Base-by-base conservation (phyloP, 2,329 filamentous ascomycete species). In the Periglandula ipomoeae region DNA sequence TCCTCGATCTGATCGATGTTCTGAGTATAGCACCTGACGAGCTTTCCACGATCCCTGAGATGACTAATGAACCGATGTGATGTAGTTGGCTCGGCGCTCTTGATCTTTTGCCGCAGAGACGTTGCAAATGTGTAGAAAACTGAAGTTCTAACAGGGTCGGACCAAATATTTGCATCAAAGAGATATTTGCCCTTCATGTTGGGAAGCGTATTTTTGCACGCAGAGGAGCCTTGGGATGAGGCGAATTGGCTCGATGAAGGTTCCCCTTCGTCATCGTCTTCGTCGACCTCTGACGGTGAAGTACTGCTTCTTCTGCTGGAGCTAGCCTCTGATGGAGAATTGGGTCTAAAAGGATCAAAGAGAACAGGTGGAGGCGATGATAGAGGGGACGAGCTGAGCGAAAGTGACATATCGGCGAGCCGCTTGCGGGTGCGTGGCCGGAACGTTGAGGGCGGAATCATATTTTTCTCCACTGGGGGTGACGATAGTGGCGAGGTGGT, bases 1-100 rank as follows among this genome's bases (percentile, higher is more conserved):
- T 82, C 79, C 59, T 88, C 84, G 6, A 88, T 78, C 52, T 81
- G 79, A 55, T 88, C 84, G 54, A 88, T 87, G 54, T 87, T 88
- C 56, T 88, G 84, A 0, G 84, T 87, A 57, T 88, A 88, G 57
- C 83, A 85, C 35, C 84, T 71, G 27, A 86, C 81, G 5, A 88
- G 70, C 53, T 84, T 83, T 3, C 82, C 81, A 4, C 78, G 74
- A 58, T 87, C 81, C 40, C 82, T 74, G 5, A 88, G 70, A 30
- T 81, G 76, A 39, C 78, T 75, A 55, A 88, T 82, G 59, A 88
- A 87, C 48, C 76, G 77, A 64, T 88, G 84, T 1, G 81, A 84
- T 17, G 71, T 70, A 1, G 82, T 86, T 0, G 82, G 82, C 46
- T 75, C 66, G 9, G 84, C 80, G n/a, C 76, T 73, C 35, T 70